Evolutionary conservation across 805 yeast species (phyloP), one percentile per base, ranked within the genome.

Genomic region (Saccharomycopsis lassenensis): DNA sequence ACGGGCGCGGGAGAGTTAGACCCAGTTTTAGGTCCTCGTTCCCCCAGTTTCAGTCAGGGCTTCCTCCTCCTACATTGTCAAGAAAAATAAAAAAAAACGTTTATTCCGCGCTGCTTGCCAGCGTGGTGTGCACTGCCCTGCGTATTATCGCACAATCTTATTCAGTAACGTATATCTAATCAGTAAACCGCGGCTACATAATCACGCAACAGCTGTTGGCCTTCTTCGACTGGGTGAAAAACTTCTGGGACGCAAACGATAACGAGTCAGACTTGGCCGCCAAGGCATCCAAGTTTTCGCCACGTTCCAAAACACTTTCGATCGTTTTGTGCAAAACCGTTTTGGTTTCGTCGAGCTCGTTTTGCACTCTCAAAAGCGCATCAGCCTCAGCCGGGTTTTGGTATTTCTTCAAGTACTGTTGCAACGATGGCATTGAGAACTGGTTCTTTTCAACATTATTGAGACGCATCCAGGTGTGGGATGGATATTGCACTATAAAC

Each of bases 301-400:
- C 98, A 57, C 99, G 75, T 58, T 85, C 93, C 55, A 91, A 69
- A 6, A 91, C 95, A 44, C 80, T 70, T 59, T 91, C 96, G 48
- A 91, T 89, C 31, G 96, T 86, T 62, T 89, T 87, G 61, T 91
- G 97, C 52, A 91, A 67, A 27, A 87, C 95, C 49, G 89, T 84
- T 65, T 91, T 91, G 24, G 98, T 91, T 55, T 91, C 98, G 58
- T 91, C 98, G 51, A 91, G 71, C 59, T 91, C 98, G 55, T 86
- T 94, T 64, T 91, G 98, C 16, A 91, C 98, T 57, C 80, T 82
- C 94, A 91, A 79, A 45, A 91, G 76, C 7, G 95, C 80, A 57
- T 91, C 99, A 0, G 97, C 97, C 63, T 91, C 95, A 28, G 80
- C 69, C 21, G 99, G 99, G 56, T 91, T 95, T 62, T 91, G 98